Evolutionary conservation across 1,284 basidiomycete species (phyloP), one percentile per base, ranked within the genome.

Genomic region (Pseudozyma hubeiensis): DNA sequence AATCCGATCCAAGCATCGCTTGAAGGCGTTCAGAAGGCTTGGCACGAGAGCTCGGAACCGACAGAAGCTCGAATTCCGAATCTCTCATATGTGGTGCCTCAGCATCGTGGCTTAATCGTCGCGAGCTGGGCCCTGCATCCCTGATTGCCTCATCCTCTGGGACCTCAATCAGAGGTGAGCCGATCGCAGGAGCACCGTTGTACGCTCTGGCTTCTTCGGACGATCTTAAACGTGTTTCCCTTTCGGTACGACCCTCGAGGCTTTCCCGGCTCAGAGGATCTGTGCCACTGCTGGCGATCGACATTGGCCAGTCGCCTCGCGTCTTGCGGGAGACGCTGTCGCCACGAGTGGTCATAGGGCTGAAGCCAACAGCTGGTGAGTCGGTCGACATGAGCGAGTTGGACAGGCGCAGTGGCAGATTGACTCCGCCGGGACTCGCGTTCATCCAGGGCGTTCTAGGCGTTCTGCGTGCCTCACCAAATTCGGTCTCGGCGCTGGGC

Each of bases 261-360:
- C 64, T 67, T 40, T 51, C 64, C 17, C 60, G 46, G 43, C 55
- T 58, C 5, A 17, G 41, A 4, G 50, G 51, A 40, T 31, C 33
- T 2, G 63, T 71, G 24, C 54, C 64, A 17, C 62, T 67, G 51
- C 70, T 73, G 0, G 55, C 64, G 19, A 73, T 54, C 2, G 70
- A 73, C 53, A 60, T 64, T 17, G 70, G 70, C 70, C 70, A 73
- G 31, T 73, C 70, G 9, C 70, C 64, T 39, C 57, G 44, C 17
- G 50, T 24, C 5, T 57, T 63, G 14, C 69, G 69, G 16, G 57
- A 54, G 2, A n/a, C 48, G 34, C 19, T 33, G 9, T 19, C 30
- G 35, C 54, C 63, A 17, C 59, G 52, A 53, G 49, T 57, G 24
- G 51, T 53, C 14, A 40, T 48, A 19, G 57, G 44, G 33, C 59